phyloP scores from a whole-genome alignment of 371 early-diverging fungal genomes.

The Apophysomyces variabilis region DNA sequence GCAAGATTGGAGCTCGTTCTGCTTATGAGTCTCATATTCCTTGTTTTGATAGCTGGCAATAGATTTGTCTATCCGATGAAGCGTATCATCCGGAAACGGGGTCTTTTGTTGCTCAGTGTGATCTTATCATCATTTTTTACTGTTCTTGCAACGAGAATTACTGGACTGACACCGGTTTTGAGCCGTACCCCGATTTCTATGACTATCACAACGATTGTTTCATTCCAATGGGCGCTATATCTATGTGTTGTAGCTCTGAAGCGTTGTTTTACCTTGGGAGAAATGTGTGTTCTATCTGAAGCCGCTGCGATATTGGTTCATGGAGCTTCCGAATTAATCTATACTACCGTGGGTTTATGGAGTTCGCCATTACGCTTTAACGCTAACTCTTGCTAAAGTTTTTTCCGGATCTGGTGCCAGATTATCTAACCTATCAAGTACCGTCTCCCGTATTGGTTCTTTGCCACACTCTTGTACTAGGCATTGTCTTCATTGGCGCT shows the following conservation, averaged over 20 bases:
- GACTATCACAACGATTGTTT: slow-evolving; percentile 33
- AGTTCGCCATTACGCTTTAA: no score
- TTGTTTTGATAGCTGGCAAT: slow-evolving; percentile 32
- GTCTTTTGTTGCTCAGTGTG: slow-evolving; percentile 43
- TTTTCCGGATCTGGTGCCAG: slow-evolving; percentile 31
- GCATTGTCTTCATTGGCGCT: slow-evolving; percentile 72
- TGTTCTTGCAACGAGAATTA: slow-evolving; percentile 26
- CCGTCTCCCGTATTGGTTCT: slow-evolving; percentile 40
- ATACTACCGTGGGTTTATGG: slow-evolving; percentile 21
- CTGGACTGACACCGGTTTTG: slow-evolving; percentile 31
- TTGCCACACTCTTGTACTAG: slow-evolving; percentile 62
- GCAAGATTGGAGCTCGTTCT: slow-evolving; percentile 38
- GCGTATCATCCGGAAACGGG: slow-evolving; percentile 42
- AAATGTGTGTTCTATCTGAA: slow-evolving; percentile 69
- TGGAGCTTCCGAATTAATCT: slow-evolving; percentile 41
- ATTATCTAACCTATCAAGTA: slow-evolving; percentile 25
- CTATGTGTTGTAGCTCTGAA: slow-evolving; percentile 46
- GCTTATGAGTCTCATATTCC: slow-evolving; percentile 36
- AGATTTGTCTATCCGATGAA: slow-evolving; percentile 39
- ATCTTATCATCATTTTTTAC: slow-evolving; percentile 37
- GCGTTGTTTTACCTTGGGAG: slow-evolving; percentile 71
- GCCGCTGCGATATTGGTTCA: slow-evolving; percentile 56
- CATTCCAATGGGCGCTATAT: slow-evolving; percentile 52
- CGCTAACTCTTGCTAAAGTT: slow-evolving; percentile 18
- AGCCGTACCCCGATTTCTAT: slow-evolving; percentile 27